Evolutionary conservation across 805 yeast species (phyloP).

Genomic region (Sungouiella blattae): DNA sequence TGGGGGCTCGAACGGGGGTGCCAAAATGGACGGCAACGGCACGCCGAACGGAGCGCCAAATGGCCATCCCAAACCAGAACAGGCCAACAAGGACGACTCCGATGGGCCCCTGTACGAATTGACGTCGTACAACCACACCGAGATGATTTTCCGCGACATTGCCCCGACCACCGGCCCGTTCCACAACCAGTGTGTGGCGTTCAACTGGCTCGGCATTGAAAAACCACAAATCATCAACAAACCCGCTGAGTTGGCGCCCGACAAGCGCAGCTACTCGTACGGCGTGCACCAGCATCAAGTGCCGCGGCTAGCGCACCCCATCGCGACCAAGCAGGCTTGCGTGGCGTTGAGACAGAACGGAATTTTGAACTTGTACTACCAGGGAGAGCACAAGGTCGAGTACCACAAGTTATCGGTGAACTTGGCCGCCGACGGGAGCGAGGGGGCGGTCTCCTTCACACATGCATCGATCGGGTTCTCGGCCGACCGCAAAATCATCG

Average conservation of each 20-base stretch:
- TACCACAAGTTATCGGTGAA: constrained; percentile 38
- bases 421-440: constrained; percentile 16
- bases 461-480: constrained; percentile 53
- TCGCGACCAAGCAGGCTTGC: constrained; percentile 66
- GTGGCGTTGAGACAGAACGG: constrained; percentile 65
- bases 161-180: constrained; percentile 16
- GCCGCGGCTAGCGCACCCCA: constrained; percentile 65
- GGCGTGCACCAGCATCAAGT: constrained; percentile 58
- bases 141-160: constrained; percentile 46
- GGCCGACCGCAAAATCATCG: constrained; percentile 42
- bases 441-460: constrained; percentile 11
- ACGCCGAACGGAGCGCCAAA: too few relatives aligned
- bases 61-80: neutral
- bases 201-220: constrained; percentile 73
- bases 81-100: neutral
- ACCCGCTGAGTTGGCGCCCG: constrained; percentile 48
- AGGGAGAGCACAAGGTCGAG: constrained; percentile 59
- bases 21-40: neutral
- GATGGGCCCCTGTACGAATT: constrained; percentile 39
- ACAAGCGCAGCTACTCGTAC: constrained; percentile 39
- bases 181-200: constrained; percentile 33
- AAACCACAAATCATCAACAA: constrained; percentile 58
- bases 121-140: constrained; percentile 44
- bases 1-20: neutral
- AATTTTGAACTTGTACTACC: constrained; percentile 55